Conservation (phyloP, 768 basidiomycete genomes). For the Lactarius hengduanensis region DNA sequence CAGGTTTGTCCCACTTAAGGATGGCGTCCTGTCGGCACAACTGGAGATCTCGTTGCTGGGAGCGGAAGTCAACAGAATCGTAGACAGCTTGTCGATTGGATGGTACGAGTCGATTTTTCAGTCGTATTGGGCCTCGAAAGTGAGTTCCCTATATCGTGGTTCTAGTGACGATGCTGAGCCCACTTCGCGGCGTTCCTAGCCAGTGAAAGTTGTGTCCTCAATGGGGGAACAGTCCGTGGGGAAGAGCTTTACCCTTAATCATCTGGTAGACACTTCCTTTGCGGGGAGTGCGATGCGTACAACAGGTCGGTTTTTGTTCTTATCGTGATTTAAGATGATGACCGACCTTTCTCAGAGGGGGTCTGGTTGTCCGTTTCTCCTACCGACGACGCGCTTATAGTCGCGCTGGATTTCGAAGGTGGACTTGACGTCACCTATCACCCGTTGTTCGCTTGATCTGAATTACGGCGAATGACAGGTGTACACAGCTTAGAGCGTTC, state of each 20-base stretch:
- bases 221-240: constrained; percentile 71
- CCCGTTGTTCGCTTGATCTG: too few relatives aligned
- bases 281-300: constrained; percentile 66
- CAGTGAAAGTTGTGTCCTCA: constrained; percentile 63
- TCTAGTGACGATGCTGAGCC: neutral
- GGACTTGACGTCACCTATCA: constrained; percentile 15
- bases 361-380: constrained; percentile 71
- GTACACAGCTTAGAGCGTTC: constrained; percentile 68
- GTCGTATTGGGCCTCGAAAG: constrained; percentile 62
- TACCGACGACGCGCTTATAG: constrained; percentile 51
- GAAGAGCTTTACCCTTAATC: constrained; percentile 58
- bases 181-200: constrained; percentile 36
- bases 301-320: constrained; percentile 36
- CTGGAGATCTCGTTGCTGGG: constrained; percentile 57
- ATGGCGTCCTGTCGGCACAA: constrained; percentile 50
- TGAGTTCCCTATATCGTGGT: constrained; percentile 12
- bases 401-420: constrained; percentile 68
- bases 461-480: constrained; percentile 33
- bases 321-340: too few relatives aligned
- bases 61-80: constrained; percentile 56
- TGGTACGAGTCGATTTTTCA: constrained; percentile 67
- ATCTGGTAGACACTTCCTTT: constrained; percentile 62
- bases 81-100: constrained; percentile 54
- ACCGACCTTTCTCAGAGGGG: constrained; percentile 33
- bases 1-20: constrained; percentile 59